These are phyloP conservation scores for Mycena olivaceomarginata DNA, from an alignment of 768 basidiomycete species.

Conservation along the genomic window DNA sequence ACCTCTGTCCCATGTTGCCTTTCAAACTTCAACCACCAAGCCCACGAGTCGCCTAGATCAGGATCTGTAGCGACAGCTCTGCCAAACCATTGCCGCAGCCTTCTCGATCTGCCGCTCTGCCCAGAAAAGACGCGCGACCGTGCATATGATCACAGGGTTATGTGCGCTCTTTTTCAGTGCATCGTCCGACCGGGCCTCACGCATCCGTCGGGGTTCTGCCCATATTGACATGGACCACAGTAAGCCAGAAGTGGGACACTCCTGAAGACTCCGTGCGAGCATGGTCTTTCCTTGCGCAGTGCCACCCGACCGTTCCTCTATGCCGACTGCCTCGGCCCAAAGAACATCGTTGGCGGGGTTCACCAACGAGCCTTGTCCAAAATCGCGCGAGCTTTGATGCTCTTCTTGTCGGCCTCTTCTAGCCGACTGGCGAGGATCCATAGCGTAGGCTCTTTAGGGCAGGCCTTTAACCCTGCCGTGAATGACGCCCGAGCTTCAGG, in stretches of 20 bases:
- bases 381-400: conserved; percentile 93
- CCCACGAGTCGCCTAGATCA: conserved; percentile 95
- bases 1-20: conserved; percentile 91
- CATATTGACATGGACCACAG: conserved; percentile 96
- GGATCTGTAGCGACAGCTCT: conserved; percentile 83
- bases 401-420: conserved; percentile 93
- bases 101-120: conserved; percentile 96
- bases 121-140: conserved; percentile 96
- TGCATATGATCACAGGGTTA: conserved; percentile 90
- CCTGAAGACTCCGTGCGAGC: conserved; percentile 92
- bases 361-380: conserved; percentile 92
- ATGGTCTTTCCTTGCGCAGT: conserved; percentile 90
- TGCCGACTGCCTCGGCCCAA: conserved; percentile 94
- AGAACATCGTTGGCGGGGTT: conserved; percentile 91
- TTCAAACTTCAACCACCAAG: conserved; percentile 98
- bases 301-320: conserved; percentile 93
- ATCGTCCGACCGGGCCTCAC: conserved; percentile 93
- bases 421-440: conserved; percentile 94
- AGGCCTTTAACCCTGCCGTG: conserved; percentile 89
- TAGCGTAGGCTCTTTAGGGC: conserved; percentile 88
- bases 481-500: conserved; percentile 86
- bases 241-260: conserved; percentile 91
- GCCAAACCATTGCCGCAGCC: conserved; percentile 95
- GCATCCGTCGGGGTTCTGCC: conserved; percentile 92
- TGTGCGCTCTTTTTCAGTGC: conserved; percentile 95